Evolutionary conservation across 441 rosid genomes (phyloP).

Genomic region (Eugenia klotzschiana): DNA sequence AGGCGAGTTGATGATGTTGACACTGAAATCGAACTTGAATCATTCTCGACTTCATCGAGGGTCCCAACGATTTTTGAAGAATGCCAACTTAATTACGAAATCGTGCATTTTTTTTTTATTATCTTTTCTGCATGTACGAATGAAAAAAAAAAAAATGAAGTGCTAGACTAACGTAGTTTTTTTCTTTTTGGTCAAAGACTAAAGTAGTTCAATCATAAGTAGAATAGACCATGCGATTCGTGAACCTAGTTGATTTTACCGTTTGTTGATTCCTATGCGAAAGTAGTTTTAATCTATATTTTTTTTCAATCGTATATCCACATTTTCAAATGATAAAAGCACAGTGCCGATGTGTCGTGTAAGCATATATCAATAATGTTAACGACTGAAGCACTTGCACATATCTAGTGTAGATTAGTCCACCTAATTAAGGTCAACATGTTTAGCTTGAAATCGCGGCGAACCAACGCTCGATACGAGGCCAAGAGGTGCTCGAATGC

Average conservation of each 20-base stretch:
- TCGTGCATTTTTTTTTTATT: background rate
- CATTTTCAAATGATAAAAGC: background rate
- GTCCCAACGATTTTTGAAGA: background rate
- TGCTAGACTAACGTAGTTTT: no score
- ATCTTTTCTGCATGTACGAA: background rate
- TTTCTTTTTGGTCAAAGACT: no score
- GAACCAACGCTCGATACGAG: no score
- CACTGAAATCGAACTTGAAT: background rate
- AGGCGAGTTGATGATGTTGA: background rate
- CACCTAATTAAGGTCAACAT: background rate
- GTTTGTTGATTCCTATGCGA: no score
- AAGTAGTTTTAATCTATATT: background rate
- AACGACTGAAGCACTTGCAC: background rate
- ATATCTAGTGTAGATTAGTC: background rate
- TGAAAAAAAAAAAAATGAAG: no score
- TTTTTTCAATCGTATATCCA: background rate
- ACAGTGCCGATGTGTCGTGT: background rate
- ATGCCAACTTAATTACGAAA: background rate
- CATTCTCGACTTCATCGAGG: background rate
- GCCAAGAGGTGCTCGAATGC: no score
- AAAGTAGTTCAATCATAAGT: no score
- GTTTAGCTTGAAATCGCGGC: no score
- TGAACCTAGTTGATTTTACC: no score
- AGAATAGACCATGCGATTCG: no score
- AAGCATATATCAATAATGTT: background rate